Evolutionary conservation across 2,329 filamentous ascomycete genomes (phyloP).

Genomic region (Ceratocystis albifundus): DNA sequence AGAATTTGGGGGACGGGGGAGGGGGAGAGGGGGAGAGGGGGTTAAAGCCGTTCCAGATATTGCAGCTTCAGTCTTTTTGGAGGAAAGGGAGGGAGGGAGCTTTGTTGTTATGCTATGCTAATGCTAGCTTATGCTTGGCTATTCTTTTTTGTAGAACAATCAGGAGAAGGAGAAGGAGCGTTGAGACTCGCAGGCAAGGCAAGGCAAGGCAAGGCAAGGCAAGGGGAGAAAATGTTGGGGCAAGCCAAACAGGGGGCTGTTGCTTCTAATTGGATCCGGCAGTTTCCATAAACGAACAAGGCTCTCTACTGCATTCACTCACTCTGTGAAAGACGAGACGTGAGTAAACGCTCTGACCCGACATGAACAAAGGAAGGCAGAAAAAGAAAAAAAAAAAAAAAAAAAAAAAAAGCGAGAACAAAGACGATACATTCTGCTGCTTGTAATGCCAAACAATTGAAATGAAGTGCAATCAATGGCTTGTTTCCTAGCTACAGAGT

Average conservation of each 20-base stretch:
- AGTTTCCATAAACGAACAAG: conserved; percentile 9
- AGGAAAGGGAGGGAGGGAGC: background rate
- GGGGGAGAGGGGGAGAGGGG: background rate
- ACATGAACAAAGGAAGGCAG: background rate
- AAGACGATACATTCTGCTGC: background rate
- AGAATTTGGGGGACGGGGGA: background rate
- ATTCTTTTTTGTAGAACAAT: conserved; percentile 7
- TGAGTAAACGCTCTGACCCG: background rate
- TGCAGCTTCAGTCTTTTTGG: background rate
- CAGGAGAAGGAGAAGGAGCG: background rate
- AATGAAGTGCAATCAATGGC: too few species aligned
- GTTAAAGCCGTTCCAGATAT: too few species aligned
- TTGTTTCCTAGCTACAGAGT: too few species aligned
- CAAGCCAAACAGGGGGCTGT: conserved; percentile 14
- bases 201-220: background rate
- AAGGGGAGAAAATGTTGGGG: conserved; percentile 11
- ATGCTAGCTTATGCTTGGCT: conserved; percentile 10
- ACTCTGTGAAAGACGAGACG: background rate
- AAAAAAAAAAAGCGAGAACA: background rate
- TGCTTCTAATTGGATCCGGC: background rate
- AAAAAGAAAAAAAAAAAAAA: too few species aligned
- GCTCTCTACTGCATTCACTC: background rate
- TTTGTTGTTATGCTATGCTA: conserved; percentile 5
- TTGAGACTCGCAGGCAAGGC: background rate
- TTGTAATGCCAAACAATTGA: too few species aligned